Conservation (phyloP, 2,329 filamentous ascomycete species). For the Trichoderma harzianum region DNA sequence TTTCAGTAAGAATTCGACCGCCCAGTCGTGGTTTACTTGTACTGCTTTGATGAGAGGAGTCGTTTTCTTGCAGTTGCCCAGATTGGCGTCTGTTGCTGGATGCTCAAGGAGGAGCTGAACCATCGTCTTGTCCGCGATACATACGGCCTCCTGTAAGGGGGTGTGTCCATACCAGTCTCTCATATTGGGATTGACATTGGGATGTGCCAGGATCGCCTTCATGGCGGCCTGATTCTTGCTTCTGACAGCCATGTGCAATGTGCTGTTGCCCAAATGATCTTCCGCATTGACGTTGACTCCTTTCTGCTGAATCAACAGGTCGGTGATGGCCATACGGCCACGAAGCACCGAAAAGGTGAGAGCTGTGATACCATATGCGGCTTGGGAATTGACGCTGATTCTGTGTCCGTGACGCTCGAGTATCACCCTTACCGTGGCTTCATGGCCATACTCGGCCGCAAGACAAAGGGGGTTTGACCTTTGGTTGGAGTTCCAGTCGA, state of each 20-base stretch:
- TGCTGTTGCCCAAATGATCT: not conserved
- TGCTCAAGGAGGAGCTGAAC: not conserved
- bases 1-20: not conserved
- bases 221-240: not conserved
- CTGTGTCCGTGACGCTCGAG: not conserved
- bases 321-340: not conserved
- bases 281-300: not conserved
- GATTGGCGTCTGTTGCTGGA: not conserved
- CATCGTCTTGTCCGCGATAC: not conserved
- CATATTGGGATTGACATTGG: not conserved
- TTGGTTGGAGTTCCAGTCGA: not conserved
- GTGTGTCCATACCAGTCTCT: not conserved
- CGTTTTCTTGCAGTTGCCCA: not conserved
- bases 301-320: not conserved
- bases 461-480: not conserved
- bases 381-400: not conserved
- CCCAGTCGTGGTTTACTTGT: not conserved
- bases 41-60: conserved; percentile 2
- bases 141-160: not conserved
- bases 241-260: not conserved
- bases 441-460: not conserved
- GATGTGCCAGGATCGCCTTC: not conserved
- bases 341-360: not conserved
- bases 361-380: not conserved
- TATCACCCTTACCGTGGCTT: not conserved